Evolutionary conservation across 768 basidiomycete species (phyloP).

Genomic region (Hygrophorus pudorinus): DNA sequence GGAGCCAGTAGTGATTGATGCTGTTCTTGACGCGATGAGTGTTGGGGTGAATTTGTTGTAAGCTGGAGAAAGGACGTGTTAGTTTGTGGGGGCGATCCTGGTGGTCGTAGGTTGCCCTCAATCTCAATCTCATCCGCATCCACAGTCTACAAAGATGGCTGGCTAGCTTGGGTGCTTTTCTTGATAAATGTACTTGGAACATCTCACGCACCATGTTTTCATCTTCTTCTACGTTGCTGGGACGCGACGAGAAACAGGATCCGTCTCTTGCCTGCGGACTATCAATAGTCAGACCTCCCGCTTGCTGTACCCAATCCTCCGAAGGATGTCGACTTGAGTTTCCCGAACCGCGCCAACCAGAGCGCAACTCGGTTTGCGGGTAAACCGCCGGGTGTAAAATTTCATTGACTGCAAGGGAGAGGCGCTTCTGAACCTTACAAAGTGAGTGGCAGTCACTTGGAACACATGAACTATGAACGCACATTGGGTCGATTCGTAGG

Average conservation of each 20-base stretch:
- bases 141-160: too few relatives aligned
- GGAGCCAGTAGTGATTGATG: too few relatives aligned
- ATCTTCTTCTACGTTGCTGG: too few relatives aligned
- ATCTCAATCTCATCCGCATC: too few relatives aligned
- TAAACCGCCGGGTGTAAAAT: neutral
- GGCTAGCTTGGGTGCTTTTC: too few relatives aligned
- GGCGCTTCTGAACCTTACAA: conserved; percentile 42
- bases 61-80: too few relatives aligned
- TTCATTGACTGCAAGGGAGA: conserved; percentile 29
- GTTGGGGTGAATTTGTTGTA: too few relatives aligned
- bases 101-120: too few relatives aligned
- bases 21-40: neutral
- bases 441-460: neutral
- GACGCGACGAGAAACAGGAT: neutral
- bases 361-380: neutral
- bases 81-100: too few relatives aligned
- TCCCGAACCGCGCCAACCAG: conserved; percentile 12
- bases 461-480: conserved; percentile 12
- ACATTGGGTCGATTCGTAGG: conserved; percentile 48
- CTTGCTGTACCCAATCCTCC: conserved; percentile 72
- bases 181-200: too few relatives aligned
- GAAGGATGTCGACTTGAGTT: conserved; percentile 33
- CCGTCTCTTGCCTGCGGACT: conserved; percentile 31
- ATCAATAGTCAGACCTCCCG: conserved; percentile 56
- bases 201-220: too few relatives aligned